Conservation (phyloP, 768 basidiomycete species). For the Auriscalpium vulgare region DNA sequence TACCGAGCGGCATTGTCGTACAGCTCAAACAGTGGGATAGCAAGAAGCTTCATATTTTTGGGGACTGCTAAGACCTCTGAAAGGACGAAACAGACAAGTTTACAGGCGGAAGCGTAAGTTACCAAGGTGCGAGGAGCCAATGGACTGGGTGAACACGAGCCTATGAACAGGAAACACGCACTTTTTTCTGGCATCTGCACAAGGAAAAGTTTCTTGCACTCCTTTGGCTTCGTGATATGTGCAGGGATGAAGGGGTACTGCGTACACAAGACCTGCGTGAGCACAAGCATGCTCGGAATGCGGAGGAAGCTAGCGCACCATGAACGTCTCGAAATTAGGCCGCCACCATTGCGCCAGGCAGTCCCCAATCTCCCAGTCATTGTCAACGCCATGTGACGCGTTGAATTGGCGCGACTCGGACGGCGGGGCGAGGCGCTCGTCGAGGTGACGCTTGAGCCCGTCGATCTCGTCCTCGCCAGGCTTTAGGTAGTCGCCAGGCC, state of each 20-base stretch:
- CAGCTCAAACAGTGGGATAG: constrained; percentile 92
- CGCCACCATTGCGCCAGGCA: constrained; percentile 98
- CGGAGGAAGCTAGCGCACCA: constrained; percentile 48
- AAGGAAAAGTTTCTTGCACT: constrained; percentile 92
- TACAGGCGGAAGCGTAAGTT: background rate
- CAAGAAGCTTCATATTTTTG: constrained; percentile 97
- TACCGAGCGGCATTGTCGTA: constrained; percentile 94
- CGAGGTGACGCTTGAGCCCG: constrained; percentile 82
- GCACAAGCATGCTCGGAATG: background rate
- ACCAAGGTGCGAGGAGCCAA: background rate
- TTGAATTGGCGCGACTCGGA: constrained; percentile 67
- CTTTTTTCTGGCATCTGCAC: constrained; percentile 94
- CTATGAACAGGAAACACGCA: constrained; percentile 31
- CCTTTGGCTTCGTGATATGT: constrained; percentile 96
- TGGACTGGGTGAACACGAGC: background rate
- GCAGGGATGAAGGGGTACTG: constrained; percentile 93
- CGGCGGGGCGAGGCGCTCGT: constrained; percentile 82
- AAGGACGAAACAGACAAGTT: background rate
- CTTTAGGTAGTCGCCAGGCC: constrained; percentile 97
- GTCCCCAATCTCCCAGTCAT: constrained; percentile 95
- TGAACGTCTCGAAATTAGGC: constrained; percentile 97
- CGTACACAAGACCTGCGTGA: background rate
- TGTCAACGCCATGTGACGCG: constrained; percentile 66
- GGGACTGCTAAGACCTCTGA: constrained; percentile 93
- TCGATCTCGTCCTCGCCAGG: constrained; percentile 91